Base-by-base conservation (phyloP, 768 basidiomycete species). In the Phaeotremella skinneri region DNA sequence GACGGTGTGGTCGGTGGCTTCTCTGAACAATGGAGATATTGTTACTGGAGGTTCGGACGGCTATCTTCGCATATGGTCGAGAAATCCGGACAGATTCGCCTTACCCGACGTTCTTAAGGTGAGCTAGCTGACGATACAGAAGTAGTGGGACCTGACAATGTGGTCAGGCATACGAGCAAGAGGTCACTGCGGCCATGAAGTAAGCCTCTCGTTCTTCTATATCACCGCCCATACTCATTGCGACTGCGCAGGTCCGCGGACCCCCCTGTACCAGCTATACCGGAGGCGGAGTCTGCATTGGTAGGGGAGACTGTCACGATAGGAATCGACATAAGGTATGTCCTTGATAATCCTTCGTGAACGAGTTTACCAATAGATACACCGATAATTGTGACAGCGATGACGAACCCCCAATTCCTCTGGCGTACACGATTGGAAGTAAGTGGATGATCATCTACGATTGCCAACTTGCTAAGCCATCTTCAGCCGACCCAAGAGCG, bases 11-110 rank as follows among this genome's bases (percentile, higher is more conserved):
- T 64, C 70, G 11, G 68, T 69, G 9, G 55, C 62, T n/a, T 56
- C 51, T 4, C 34, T 77, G 4, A 66, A 70, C 2, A 71, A 75
- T 37, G 70, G 72, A 3, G 76, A 77, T 56, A 52, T 77, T 30
- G 56, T 75, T 2, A 70, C 76, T 0, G 76, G 69, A 9, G 70
- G 74, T 25, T 70, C 68, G 3, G 76, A 77, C 49, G 61, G 65
- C 14, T 21, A 32, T 2, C 61, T 69, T 1, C 48, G 76, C 21
- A 51, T 73, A 16, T 77, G 72, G 68, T 64, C 75, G 6, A 59
- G 32, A 29, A 58, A 61, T 14, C 16, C 47, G 34, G 31, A 31
- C 9, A 43, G 71, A 29, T 27, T 53, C 25, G 70, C 72, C 2
- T 52, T 62, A 16, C 25, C 14, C 0, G 59, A 63, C 3, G 34